A percentile compares a stretch with the other conserved stretches of the same genome.
Conservation (phyloP, 2,329 filamentous ascomycete genomes). For the Xylaria sp. region DNA sequence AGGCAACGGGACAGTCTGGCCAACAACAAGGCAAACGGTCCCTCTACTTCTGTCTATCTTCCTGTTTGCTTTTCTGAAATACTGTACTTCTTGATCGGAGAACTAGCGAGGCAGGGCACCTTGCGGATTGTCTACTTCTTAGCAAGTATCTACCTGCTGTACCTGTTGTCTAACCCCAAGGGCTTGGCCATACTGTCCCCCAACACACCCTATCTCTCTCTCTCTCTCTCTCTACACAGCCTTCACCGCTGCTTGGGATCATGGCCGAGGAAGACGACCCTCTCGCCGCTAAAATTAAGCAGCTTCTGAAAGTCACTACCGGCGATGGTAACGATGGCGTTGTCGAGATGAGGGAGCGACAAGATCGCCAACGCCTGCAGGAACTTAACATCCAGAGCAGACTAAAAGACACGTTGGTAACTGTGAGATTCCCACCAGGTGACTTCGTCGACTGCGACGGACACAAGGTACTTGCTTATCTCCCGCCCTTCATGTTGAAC, state of each 20-base stretch:
- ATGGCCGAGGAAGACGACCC: conserved; percentile 8
- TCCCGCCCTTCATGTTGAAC: not conserved
- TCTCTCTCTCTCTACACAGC: not conserved
- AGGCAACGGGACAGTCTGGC: not conserved
- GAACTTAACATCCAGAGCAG: conserved; percentile 4
- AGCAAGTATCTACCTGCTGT: not conserved
- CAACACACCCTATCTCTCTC: not conserved
- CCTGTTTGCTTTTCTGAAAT: not conserved
- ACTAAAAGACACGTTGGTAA: conserved; percentile 23
- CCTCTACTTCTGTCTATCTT: not conserved
- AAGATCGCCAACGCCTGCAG: not conserved
- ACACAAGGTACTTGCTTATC: conserved; percentile 1
- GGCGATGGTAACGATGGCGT: not conserved
- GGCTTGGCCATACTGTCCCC: not conserved
- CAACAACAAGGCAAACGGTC: not conserved
- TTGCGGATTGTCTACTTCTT: not conserved
- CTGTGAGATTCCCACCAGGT: conserved; percentile 20
- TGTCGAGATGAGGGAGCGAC: not conserved
- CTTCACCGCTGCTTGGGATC: too few species aligned
- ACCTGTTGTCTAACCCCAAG: not conserved
- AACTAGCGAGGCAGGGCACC: too few species aligned
- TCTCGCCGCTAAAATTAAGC: not conserved
- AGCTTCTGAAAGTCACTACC: not conserved
- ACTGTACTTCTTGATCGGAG: too few species aligned
- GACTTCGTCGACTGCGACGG: conserved; percentile 21